phyloP scores from a whole-genome alignment of 75 land plant species.

The Adiantum capillusveneris region DNA sequence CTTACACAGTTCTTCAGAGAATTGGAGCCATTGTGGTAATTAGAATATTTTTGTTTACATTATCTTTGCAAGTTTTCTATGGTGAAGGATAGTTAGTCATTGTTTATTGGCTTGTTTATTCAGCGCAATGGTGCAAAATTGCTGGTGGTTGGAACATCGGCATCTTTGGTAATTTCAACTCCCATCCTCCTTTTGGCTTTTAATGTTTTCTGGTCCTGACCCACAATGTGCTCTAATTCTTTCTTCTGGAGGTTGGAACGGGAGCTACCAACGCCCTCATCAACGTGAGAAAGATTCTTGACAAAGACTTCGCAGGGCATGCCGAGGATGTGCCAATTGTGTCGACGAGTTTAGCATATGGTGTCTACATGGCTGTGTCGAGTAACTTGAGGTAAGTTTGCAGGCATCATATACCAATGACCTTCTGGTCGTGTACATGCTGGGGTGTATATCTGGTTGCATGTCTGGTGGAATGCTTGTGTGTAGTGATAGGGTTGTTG shows the following conservation, averaged over 20 bases:
- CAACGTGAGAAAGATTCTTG: slow-evolving; percentile 46
- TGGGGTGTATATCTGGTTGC: too few relatives aligned
- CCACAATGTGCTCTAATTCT: too few relatives aligned
- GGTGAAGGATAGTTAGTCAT: too few relatives aligned
- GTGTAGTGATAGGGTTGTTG: neutral
- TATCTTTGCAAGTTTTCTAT: too few relatives aligned
- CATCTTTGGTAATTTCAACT: slow-evolving; percentile 67
- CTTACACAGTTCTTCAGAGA: slow-evolving; percentile 83
- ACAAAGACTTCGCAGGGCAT: slow-evolving; percentile 49
- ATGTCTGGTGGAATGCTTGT: neutral
- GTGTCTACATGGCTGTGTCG: slow-evolving; percentile 85
- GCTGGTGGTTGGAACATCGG: slow-evolving; percentile 76
- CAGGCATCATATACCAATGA: too few relatives aligned
- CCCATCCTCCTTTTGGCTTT: too few relatives aligned
- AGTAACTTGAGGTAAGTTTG: slow-evolving; percentile 70
- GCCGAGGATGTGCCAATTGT: slow-evolving; percentile 75
- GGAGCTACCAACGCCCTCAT: slow-evolving; percentile 61
- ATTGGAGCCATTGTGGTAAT: slow-evolving; percentile 86
- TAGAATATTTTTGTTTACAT: neutral
- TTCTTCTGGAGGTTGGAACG: slow-evolving; percentile 87
- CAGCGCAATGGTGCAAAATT: slow-evolving; percentile 92
- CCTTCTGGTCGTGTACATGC: too few relatives aligned
- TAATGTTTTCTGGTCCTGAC: too few relatives aligned
- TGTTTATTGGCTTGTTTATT: too few relatives aligned
- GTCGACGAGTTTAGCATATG: slow-evolving; percentile 77